A percentile compares a stretch with the other conserved stretches of the same genome.
phyloP scores from a whole-genome alignment of 345 rosid species.

The Citrus sinensis region DVS_A1.0 CM039164.1:3611001-3611500 shows the following conservation, averaged over 20 bases:
- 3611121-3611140: conserved; percentile 13
- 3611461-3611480: no score
- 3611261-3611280: background rate
- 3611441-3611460: no score
- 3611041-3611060: background rate
- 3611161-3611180: conserved; percentile 8
- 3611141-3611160: background rate
- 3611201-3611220: background rate
- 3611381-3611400: no score
- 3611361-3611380: no score
- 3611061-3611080: background rate
- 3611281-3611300: background rate
- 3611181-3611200: background rate
- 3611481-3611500: no score
- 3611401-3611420: no score
- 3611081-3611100: background rate
- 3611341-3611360: no score
- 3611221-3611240: background rate
- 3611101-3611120: conserved; percentile 16
- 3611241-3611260: background rate
- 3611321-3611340: no score
- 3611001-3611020: background rate
- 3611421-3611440: no score
- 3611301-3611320: no score
- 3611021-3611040: background rate